Conservation (phyloP, 345 rosid genomes). For the Lepidium didymum region DNA sequence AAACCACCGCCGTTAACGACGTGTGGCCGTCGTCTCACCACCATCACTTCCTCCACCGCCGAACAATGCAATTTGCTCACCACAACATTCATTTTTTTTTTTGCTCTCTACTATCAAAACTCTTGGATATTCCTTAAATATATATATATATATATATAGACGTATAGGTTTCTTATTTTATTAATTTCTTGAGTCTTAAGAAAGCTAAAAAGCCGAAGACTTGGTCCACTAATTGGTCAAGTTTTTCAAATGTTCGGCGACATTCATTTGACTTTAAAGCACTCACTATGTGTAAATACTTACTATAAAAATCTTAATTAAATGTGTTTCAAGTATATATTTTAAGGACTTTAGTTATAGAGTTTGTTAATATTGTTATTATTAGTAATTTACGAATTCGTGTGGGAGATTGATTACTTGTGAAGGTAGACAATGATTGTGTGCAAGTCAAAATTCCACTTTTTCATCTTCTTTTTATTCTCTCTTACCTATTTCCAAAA, state of each 20-base stretch:
- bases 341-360: neutral
- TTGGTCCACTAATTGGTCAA: neutral
- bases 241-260: constrained; percentile 26
- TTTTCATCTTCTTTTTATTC: constrained; percentile 13
- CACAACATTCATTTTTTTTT: constrained; percentile 24
- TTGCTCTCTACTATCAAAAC: neutral
- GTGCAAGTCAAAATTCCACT: constrained; percentile 3
- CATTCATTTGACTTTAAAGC: neutral
- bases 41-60: constrained; percentile 44
- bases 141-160: neutral
- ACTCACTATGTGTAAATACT: neutral
- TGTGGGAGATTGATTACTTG: constrained; percentile 25
- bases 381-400: constrained; percentile 13
- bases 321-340: neutral
- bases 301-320: neutral
- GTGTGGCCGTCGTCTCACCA: constrained; percentile 70
- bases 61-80: constrained; percentile 68
- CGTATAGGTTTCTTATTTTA: neutral
- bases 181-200: constrained; percentile 19
- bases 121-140: neutral
- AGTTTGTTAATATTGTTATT: neutral
- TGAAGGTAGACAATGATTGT: constrained; percentile 4
- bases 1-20: constrained; percentile 81
- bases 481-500: constrained; percentile 6
- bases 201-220: constrained; percentile 13